A percentile compares a stretch with the other conserved stretches of the same genome.
These are phyloP conservation scores for Pseudocercospora fuligena DNA, from an alignment of 2,329 filamentous ascomycete species.

Conservation along the genomic window DNA sequence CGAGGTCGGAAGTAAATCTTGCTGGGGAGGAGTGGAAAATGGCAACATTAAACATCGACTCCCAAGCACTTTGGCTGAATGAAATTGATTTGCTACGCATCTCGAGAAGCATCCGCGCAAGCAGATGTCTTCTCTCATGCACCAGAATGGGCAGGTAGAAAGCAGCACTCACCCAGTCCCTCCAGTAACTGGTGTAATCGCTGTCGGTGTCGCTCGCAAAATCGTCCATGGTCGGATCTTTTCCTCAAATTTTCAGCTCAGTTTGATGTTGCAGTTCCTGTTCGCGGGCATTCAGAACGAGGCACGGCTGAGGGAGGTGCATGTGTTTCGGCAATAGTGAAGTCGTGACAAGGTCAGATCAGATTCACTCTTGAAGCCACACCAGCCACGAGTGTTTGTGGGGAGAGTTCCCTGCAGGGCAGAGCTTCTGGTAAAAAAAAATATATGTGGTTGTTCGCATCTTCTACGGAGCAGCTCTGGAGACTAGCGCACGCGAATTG, in stretches of 20 bases:
- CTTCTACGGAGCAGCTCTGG: too few species aligned
- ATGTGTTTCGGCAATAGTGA: not conserved
- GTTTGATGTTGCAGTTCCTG: not conserved
- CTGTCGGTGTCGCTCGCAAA: conserved; percentile 97
- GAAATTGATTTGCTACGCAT: too few species aligned
- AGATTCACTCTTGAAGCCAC: too few species aligned
- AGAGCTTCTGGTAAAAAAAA: too few species aligned
- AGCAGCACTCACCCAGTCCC: conserved; percentile 79
- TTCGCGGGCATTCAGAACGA: not conserved
- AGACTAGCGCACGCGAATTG: not conserved
- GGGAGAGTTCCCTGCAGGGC: too few species aligned
- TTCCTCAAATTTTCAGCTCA: not conserved
- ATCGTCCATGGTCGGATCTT: conserved; percentile 74
- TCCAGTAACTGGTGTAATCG: conserved; percentile 99
- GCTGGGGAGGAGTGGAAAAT: too few species aligned
- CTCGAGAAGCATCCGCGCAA: not conserved
- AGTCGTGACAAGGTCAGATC: not conserved
- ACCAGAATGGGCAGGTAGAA: not conserved
- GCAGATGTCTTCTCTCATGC: not conserved
- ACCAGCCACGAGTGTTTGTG: not conserved
- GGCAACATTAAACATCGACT: too few species aligned
- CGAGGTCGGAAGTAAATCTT: too few species aligned
- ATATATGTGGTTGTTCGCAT: too few species aligned
- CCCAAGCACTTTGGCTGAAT: too few species aligned
- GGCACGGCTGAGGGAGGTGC: not conserved